phyloP scores from a whole-genome alignment of 768 basidiomycete genomes.

The Pisolithus marmoratus region DNA sequence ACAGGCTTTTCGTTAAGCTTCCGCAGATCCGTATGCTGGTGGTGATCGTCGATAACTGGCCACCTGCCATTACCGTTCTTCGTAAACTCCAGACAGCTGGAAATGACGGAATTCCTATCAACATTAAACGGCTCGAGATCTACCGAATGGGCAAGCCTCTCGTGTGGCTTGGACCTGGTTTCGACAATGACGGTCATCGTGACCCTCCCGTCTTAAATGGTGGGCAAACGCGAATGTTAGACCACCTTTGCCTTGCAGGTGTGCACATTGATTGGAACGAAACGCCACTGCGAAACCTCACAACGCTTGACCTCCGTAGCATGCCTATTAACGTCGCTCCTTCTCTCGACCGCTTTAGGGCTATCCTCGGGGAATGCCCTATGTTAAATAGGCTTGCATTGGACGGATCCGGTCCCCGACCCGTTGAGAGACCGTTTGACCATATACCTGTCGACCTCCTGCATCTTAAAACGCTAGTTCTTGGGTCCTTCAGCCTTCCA shows the following conservation, averaged over 20 bases:
- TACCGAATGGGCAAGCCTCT: conserved; percentile 50
- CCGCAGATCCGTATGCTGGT: conserved; percentile 55
- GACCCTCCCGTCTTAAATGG: conserved; percentile 47
- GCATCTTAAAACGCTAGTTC: conserved; percentile 43
- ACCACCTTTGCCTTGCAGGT: conserved; percentile 50
- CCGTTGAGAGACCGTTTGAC: conserved; percentile 21
- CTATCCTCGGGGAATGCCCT: conserved; percentile 45
- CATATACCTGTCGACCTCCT: conserved; percentile 42
- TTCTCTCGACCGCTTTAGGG: conserved; percentile 43
- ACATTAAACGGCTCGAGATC: conserved; percentile 59
- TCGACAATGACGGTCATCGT: conserved; percentile 29
- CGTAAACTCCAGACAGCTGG: conserved; percentile 40
- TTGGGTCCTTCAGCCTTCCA: conserved; percentile 49
- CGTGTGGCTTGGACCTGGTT: conserved; percentile 39
- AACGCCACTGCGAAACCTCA: conserved; percentile 47
- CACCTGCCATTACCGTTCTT: conserved; percentile 45
- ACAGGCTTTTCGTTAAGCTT: conserved; percentile 46
- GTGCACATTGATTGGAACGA: conserved; percentile 56
- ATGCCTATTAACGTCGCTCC: conserved; percentile 51
- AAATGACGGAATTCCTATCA: conserved; percentile 30
- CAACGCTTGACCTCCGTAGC: conserved; percentile 58
- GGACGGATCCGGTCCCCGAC: conserved; percentile 55
- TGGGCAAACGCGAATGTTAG: conserved; percentile 38
- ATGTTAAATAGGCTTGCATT: conserved; percentile 49
- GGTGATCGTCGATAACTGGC: conserved; percentile 51